Base-by-base conservation (phyloP, 2,329 filamentous ascomycete species). In the Arthrobotrys megalospora region DNA sequence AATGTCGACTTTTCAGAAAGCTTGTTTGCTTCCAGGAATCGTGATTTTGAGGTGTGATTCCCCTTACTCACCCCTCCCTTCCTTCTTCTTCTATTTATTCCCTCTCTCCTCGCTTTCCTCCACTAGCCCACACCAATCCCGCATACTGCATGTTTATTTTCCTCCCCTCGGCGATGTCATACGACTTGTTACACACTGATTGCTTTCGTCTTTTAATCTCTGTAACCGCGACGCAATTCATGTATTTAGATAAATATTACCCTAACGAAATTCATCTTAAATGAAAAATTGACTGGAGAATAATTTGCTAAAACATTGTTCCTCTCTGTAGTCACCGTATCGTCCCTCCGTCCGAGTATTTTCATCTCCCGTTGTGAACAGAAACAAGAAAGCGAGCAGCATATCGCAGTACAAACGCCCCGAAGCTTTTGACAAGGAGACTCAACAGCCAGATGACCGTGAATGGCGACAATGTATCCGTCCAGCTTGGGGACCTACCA, bases 21-120 rank as follows among this genome's bases (percentile, higher is more conserved):
- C 38, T 52, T 78, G 19, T 78, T 78, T 36, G 75, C 75, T 72
- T 78, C 87, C 88, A 82, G 86, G 81, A 90, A 90, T 81, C 85
- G 85, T 82, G 87, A 92, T 83, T 92, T 95, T 85, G 91, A 98
- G 94, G 96, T 98, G 90, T 92, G 95, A 95, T 85, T 84, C 84
- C 85, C 82, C 84, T 83, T 83, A 85, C 19, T 43, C 55, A 86
- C 88, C 82, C 83, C 83, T 82, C 81, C 83, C 83, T 81, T 80
- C 83, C 82, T 28, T 79, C 76, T 72, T 81, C 80, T 76, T 47
- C 55, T 67, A 66, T 62, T 65, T 53, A 81, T 80, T 82, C 81
- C 82, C 90, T 97, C 93, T 96, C 91, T 47, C 63, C 45, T 76
- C 43, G 3, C 70, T 72, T 60, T 38, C 65, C 62, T 24, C 52